Evolutionary conservation across 306 rosid species (phyloP).

Genomic region (Alnus glutinosa): DNA sequence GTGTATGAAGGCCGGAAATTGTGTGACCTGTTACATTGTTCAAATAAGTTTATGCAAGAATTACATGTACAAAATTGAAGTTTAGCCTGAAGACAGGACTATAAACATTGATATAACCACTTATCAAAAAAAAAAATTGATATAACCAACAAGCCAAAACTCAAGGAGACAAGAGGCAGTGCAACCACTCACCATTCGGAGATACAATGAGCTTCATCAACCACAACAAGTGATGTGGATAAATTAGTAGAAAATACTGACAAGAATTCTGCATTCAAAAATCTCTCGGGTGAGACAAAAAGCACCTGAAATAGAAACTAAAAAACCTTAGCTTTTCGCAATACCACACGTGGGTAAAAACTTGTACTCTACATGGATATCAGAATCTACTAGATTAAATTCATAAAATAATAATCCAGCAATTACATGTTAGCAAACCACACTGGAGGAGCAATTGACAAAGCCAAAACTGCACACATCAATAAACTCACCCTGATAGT

Average conservation of each 20-base stretch:
- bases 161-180: slow-evolving; percentile 1
- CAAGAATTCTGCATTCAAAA: slow-evolving; percentile 73
- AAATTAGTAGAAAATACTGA: slow-evolving; percentile 57
- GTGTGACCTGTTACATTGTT: slow-evolving; percentile 69
- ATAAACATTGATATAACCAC: slow-evolving; percentile 17
- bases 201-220: slow-evolving; percentile 94
- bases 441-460: not conserved
- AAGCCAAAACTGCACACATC: slow-evolving; percentile 13
- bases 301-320: slow-evolving; percentile 63
- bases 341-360: not conserved
- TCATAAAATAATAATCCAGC: too few species aligned
- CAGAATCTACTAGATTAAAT: not conserved
- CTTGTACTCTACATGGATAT: not conserved
- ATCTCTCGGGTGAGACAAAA: slow-evolving; percentile 92
- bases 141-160: slow-evolving; percentile 9
- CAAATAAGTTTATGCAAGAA: slow-evolving; percentile 11
- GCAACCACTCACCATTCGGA: slow-evolving; percentile 83
- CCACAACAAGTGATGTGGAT: slow-evolving; percentile 70
- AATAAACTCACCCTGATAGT: slow-evolving; percentile 54
- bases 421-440: slow-evolving; percentile 8
- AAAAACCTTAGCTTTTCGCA: slow-evolving; percentile 6
- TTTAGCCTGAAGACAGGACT: slow-evolving; percentile 21
- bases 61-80: slow-evolving; percentile 6
- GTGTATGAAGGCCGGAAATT: slow-evolving; percentile 89
- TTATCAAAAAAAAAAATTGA: slow-evolving; percentile 4